Conservation (phyloP, 2,329 filamentous ascomycete genomes). For the Lecanosticta acicola region DNA sequence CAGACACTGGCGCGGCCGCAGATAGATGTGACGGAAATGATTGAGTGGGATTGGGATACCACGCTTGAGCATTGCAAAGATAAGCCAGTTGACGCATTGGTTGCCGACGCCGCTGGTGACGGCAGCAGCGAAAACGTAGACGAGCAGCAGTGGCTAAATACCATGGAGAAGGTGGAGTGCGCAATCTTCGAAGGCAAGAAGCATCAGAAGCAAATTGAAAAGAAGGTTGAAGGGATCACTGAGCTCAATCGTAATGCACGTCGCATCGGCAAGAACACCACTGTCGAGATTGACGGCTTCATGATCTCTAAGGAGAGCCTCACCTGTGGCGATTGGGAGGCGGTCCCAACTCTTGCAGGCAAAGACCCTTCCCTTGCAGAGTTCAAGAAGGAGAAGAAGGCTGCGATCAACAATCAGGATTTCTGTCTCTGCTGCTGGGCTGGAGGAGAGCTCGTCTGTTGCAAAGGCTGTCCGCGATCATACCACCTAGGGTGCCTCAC, state of each 20-base stretch:
- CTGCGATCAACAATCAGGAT: conserved; percentile 44
- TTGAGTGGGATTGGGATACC: conserved; percentile 53
- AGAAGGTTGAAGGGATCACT: conserved; percentile 25
- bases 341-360: conserved; percentile 52
- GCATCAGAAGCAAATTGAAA: conserved; percentile 39
- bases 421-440: conserved; percentile 51
- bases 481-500: conserved; percentile 51
- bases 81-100: conserved; percentile 41
- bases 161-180: conserved; percentile 53
- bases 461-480: conserved; percentile 49
- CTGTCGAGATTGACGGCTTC: conserved; percentile 52
- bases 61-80: conserved; percentile 52
- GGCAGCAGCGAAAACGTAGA: conserved; percentile 34
- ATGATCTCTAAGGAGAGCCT: conserved; percentile 53
- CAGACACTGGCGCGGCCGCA: conserved; percentile 49
- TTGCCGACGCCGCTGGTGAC: conserved; percentile 29
- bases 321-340: conserved; percentile 50
- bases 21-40: conserved; percentile 52
- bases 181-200: conserved; percentile 54
- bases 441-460: conserved; percentile 44
- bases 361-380: conserved; percentile 51
- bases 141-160: conserved; percentile 52
- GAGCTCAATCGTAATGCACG: conserved; percentile 41
- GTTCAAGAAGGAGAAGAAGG: conserved; percentile 45
- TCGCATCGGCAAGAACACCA: conserved; percentile 52